Evolutionary conservation across 495 filamentous ascomycete species (phyloP), one percentile per base, ranked within the genome.

Genomic region (Penicillium egyptiacum): DNA sequence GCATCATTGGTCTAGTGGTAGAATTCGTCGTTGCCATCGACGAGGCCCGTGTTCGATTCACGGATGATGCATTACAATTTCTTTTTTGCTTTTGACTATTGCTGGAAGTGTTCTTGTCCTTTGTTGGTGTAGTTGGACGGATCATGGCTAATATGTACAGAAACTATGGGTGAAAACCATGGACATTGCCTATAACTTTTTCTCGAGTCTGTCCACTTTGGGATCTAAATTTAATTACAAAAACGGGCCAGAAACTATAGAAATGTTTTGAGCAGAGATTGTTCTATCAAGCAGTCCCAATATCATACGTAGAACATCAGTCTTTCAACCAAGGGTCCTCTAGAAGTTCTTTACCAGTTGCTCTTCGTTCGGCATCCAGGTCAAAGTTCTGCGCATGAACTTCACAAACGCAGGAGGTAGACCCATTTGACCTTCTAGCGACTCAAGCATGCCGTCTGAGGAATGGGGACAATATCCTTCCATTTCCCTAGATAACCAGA

Each of bases 1-100:
- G 77, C 77, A 76, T 78, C 74, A 77, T 77, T 80, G 76, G 78
- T 80, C 75, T 80, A 79, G 78, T 79, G 78, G 78, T 81, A 81
- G 75, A 81, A 81, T 81, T 79, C 78, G 69, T 81, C 78, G 78
- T 79, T 81, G 76, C 78, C 77, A 81, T 81, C 78, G 78, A 81
- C 69, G 78, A 80, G 77, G 75, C 78, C 76, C 77, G 77, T 75
- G 77, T 81, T 81, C 78, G 78, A 81, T 79, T 81, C 78, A 75
- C 78, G 75, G 76, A 76, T 78, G 74, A 79, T 78, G 78, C 78
- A 79, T 20, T 54, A 10, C 8, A 22, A 39, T 41, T 52, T 52
- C 35, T 52, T 52, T 52, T 52, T 52, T 41, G 12, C 20, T 41
- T 41, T 52, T 19, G 5, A 6, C 7, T 2, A 12, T 43, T n/a